These are phyloP conservation scores for Coniochaeta prunicola DNA, from an alignment of 2,329 filamentous ascomycete species.

Conservation along the genomic window DNA sequence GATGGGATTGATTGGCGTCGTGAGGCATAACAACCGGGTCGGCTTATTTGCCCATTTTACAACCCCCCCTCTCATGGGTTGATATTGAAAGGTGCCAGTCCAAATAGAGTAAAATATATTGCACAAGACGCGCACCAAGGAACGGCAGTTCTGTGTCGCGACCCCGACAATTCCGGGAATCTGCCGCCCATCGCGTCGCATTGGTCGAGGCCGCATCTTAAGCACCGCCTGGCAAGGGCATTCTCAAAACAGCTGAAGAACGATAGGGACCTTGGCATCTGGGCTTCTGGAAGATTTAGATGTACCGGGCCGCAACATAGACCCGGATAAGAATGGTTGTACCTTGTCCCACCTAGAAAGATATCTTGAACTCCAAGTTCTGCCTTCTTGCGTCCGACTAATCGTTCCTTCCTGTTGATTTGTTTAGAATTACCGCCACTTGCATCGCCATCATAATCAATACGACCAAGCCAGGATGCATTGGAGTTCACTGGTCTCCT, in stretches of 20 bases:
- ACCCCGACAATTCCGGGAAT: background rate
- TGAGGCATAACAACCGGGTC: background rate
- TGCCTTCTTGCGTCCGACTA: background rate
- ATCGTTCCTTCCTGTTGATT: background rate
- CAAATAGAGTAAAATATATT: background rate
- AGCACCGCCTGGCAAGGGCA: background rate
- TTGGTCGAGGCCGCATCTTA: background rate
- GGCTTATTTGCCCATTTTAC: background rate
- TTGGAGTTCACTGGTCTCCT: background rate
- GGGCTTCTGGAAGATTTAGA: background rate
- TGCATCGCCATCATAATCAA: background rate
- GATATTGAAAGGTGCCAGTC: background rate
- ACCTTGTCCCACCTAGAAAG: background rate
- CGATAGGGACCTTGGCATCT: background rate
- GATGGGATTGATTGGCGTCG: background rate
- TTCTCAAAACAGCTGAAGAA: background rate
- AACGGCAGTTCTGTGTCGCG: background rate
- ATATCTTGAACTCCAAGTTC: background rate
- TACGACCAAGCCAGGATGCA: constrained; percentile 4
- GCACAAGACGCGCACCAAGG: background rate
- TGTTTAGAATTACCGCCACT: background rate
- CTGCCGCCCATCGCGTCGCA: background rate
- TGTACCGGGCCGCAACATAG: background rate
- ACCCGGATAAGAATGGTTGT: background rate
- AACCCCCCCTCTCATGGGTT: background rate